phyloP scores from a whole-genome alignment of 164 flowering plant species.

The Kalanchoe fedtschenkoi region DNA sequence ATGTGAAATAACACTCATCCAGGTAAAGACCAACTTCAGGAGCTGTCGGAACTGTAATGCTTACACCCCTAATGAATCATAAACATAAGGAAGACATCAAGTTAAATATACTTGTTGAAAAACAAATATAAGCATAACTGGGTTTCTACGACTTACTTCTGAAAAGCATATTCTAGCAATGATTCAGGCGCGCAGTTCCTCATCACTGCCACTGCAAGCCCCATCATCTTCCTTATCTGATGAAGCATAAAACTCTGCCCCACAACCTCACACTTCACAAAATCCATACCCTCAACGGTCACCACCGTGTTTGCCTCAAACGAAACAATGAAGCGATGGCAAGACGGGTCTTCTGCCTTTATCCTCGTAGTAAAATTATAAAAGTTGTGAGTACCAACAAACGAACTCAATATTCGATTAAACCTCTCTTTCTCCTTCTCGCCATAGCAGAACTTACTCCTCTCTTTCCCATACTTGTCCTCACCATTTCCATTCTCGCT shows the following conservation, averaged over 20 bases:
- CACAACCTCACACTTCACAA: slow-evolving; percentile 87
- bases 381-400: slow-evolving; percentile 86
- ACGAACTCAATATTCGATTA: slow-evolving; percentile 55
- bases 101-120: not conserved
- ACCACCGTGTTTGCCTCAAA: slow-evolving; percentile 53
- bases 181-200: slow-evolving; percentile 71
- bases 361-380: slow-evolving; percentile 87
- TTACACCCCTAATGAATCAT: slow-evolving; percentile 45
- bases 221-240: slow-evolving; percentile 92
- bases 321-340: slow-evolving; percentile 64
- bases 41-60: slow-evolving; percentile 81
- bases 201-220: slow-evolving; percentile 87
- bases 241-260: slow-evolving; percentile 99
- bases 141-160: slow-evolving; percentile 34
- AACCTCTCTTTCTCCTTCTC: slow-evolving; percentile 75
- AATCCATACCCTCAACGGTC: slow-evolving; percentile 69
- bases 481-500: slow-evolving; percentile 17
- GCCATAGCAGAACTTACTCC: slow-evolving; percentile 52
- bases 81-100: not conserved
- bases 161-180: slow-evolving; percentile 48
- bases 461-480: slow-evolving; percentile 16
- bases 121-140: not conserved
- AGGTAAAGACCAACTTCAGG: slow-evolving; percentile 92
- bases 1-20: slow-evolving; percentile 86
- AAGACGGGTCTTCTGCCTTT: slow-evolving; percentile 87